phyloP scores from a whole-genome alignment of 352 stramenopile genomes.

The Pythium plurisporium region DNA sequence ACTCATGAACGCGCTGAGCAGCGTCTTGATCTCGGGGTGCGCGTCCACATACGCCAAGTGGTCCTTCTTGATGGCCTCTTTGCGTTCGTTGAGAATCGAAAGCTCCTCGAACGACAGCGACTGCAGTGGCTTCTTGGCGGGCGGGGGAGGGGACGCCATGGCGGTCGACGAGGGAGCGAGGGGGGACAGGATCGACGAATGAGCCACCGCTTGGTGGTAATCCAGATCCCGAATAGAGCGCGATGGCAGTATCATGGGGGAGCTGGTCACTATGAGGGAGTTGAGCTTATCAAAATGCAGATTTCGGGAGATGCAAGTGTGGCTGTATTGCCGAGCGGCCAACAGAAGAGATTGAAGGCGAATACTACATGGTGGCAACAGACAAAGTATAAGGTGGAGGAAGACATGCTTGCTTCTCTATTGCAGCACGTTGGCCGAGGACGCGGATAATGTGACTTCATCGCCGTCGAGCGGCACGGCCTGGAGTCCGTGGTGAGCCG shows the following conservation, averaged over 20 bases:
- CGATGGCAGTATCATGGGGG: conserved; percentile 4
- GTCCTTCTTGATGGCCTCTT: conserved; percentile 82
- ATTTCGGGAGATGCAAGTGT: neutral
- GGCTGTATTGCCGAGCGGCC: neutral
- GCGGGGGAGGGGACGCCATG: too few relatives aligned
- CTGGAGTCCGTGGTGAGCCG: conserved; percentile 13
- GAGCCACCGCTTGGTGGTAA: neutral
- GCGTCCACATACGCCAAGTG: conserved; percentile 76
- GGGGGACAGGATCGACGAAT: neutral
- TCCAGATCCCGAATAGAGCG: neutral
- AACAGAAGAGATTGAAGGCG: neutral
- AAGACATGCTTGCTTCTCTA: conserved; percentile 24
- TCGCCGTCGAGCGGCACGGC: conserved; percentile 38
- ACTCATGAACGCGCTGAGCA: conserved; percentile 86
- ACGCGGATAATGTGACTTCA: conserved; percentile 71
- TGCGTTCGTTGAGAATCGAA: conserved; percentile 81
- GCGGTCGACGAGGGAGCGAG: neutral
- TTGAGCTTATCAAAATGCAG: too few relatives aligned
- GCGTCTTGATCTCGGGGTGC: conserved; percentile 88
- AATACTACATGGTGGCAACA: too few relatives aligned
- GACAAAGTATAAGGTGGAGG: too few relatives aligned
- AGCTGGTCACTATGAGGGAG: neutral
- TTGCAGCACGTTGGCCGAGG: conserved; percentile 60
- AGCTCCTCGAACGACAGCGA: conserved; percentile 83
- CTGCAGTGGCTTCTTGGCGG: conserved; percentile 49